A percentile compares a stretch with the other conserved stretches of the same genome.
Evolutionary conservation across 768 basidiomycete species (phyloP).

Genomic region (Psilocybe azurescens): DNA sequence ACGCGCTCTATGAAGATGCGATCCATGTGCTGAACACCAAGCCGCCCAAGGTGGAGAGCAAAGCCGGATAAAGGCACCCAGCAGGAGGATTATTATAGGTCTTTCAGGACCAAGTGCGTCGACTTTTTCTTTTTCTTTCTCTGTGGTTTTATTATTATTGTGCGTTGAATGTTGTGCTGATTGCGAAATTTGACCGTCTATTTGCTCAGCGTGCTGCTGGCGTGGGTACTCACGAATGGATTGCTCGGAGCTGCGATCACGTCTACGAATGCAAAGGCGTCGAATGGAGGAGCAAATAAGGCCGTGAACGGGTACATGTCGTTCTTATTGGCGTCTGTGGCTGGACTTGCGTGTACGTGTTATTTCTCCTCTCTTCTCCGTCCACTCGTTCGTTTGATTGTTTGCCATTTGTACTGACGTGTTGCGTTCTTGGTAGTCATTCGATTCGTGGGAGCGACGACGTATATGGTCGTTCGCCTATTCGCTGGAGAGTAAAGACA

Average conservation of each 20-base stretch:
- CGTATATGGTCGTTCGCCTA: slow-evolving; percentile 84
- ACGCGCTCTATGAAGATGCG: slow-evolving; percentile 91
- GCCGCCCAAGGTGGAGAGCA: slow-evolving; percentile 72
- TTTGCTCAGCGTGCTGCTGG: slow-evolving; percentile 64
- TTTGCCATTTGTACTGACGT: not conserved
- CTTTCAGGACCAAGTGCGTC: slow-evolving; percentile 87
- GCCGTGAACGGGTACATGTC: slow-evolving; percentile 88
- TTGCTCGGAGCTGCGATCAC: slow-evolving; percentile 77
- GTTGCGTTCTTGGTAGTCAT: slow-evolving; percentile 54
- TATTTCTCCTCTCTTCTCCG: not conserved
- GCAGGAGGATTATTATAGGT: slow-evolving; percentile 88
- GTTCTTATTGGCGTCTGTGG: slow-evolving; percentile 87
- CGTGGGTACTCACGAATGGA: slow-evolving; percentile 91
- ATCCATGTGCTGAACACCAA: slow-evolving; percentile 81
- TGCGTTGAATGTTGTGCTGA: slow-evolving; percentile 1
- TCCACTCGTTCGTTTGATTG: slow-evolving; percentile 4
- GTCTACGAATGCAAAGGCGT: slow-evolving; percentile 59
- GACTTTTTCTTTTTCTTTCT: no score
- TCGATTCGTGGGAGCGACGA: slow-evolving; percentile 81
- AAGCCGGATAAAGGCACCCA: slow-evolving; percentile 64
- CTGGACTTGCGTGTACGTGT: slow-evolving; percentile 80
- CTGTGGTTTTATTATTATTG: not conserved
- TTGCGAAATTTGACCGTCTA: slow-evolving; percentile 23
- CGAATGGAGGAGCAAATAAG: slow-evolving; percentile 45
- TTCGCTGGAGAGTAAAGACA: slow-evolving; percentile 82